These are phyloP conservation scores for Spencermartinsiella europaea DNA, from an alignment of 805 yeast genomes.

Conservation along the genomic window DNA sequence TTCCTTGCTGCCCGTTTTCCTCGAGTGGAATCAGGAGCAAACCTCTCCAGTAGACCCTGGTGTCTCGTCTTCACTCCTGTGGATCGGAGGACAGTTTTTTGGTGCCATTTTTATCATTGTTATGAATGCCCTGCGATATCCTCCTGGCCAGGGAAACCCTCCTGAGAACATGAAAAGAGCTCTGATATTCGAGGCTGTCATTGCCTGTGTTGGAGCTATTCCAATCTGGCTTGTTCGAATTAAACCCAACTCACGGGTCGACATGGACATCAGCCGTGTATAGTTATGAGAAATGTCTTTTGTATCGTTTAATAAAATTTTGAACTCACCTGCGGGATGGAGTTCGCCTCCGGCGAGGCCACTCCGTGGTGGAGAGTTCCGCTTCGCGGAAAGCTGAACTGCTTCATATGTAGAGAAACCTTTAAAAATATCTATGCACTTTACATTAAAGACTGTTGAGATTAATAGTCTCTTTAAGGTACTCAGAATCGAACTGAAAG, in stretches of 20 bases:
- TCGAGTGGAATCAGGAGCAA: conserved; percentile 32
- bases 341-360: too few relatives aligned
- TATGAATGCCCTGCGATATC: conserved; percentile 29
- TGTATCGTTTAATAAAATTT: not conserved
- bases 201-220: conserved; percentile 26
- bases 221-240: conserved; percentile 21
- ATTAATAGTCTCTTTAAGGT: not conserved
- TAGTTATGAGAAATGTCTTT: not conserved
- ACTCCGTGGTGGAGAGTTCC: too few relatives aligned
- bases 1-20: conserved; percentile 27
- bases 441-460: too few relatives aligned
- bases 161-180: conserved; percentile 32
- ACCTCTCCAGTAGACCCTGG: conserved; percentile 32
- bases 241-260: conserved; percentile 15
- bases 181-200: conserved; percentile 30
- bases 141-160: conserved; percentile 25
- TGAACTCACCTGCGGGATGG: too few relatives aligned
- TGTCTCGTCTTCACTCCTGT: conserved; percentile 26
- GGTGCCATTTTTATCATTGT: conserved; percentile 32
- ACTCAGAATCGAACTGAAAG: not conserved
- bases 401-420: too few relatives aligned
- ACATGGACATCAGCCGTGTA: conserved; percentile 13
- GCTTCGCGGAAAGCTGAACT: too few relatives aligned
- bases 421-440: too few relatives aligned
- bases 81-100: conserved; percentile 31